Percentiles rank a stretch among this genome's conserved stretches.
Conservation (phyloP, 371 early-diverging fungal species). For the Circinella minor region DNA sequence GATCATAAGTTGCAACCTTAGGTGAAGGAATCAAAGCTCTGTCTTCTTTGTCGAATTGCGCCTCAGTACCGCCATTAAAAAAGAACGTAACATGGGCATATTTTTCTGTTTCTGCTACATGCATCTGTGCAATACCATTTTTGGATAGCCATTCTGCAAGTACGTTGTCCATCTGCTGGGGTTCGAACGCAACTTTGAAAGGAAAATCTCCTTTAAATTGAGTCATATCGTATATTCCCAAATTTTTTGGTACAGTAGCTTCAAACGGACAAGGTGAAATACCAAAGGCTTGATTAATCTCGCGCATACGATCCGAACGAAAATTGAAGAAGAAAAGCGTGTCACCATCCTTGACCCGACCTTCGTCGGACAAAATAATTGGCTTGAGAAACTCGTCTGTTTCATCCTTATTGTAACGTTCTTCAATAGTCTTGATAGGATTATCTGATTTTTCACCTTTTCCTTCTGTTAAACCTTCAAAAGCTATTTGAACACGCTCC, state of each 20-base stretch:
- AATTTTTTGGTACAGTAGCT: constrained; percentile 72
- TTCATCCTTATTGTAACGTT: constrained; percentile 81
- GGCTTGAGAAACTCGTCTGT: constrained; percentile 99
- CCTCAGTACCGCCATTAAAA: constrained; percentile 99
- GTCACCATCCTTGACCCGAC: constrained; percentile 80
- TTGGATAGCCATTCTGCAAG: constrained; percentile 96
- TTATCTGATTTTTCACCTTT: constrained; percentile 77
- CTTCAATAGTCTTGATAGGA: constrained; percentile 77
- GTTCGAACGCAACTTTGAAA: constrained; percentile 92
- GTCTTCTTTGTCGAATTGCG: constrained; percentile 86
- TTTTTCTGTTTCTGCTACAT: constrained; percentile 99
- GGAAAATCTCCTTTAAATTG: constrained; percentile 97
- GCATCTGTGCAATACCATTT: constrained; percentile 86
- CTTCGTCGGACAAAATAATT: constrained; percentile 82
- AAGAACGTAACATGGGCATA: constrained; percentile 99
- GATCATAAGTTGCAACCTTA: constrained; percentile 97
- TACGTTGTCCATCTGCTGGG: constrained; percentile 96
- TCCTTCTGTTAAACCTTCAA: constrained; percentile 87
- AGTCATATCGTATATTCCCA: constrained; percentile 94
- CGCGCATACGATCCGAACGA: constrained; percentile 99
- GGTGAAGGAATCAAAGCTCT: constrained; percentile 93
- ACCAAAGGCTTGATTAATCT: constrained; percentile 91
- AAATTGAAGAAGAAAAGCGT: constrained; percentile 94
- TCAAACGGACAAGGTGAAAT: constrained; percentile 87
- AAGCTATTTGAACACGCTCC: constrained; percentile 96